Evolutionary conservation across 805 yeast species (phyloP).

Genomic region (Clavispora fructus): DNA sequence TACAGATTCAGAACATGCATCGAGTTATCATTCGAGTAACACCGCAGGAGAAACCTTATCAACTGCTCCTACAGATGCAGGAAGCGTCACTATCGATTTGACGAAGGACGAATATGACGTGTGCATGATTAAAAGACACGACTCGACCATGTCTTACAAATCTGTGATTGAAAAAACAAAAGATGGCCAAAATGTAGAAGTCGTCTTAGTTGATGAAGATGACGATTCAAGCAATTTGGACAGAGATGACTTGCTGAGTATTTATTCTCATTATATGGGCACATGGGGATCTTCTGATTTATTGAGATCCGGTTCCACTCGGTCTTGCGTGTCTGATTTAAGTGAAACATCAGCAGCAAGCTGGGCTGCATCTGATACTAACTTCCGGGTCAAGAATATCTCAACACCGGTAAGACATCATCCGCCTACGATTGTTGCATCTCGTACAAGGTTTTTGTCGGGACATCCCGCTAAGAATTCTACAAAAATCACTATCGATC

Average conservation of each 20-base stretch:
- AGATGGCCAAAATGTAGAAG: conserved; percentile 37
- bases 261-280: conserved; percentile 35
- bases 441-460: not conserved
- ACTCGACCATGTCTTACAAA: conserved; percentile 32
- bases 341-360: conserved; percentile 12
- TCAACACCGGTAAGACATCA: not conserved
- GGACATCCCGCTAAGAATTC: not conserved
- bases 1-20: conserved; percentile 3
- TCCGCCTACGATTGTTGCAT: not conserved
- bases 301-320: conserved; percentile 1
- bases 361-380: conserved; percentile 14
- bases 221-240: conserved; percentile 20
- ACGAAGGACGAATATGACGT: conserved; percentile 37
- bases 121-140: conserved; percentile 30
- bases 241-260: conserved; percentile 32
- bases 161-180: conserved; percentile 35
- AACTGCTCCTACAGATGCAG: conserved; percentile 28
- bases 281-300: conserved; percentile 7
- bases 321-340: conserved; percentile 8
- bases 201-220: conserved; percentile 39
- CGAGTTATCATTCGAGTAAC: conserved; percentile 29
- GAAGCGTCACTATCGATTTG: conserved; percentile 37
- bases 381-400: conserved; percentile 9
- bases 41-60: conserved; percentile 22
- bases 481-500: not conserved